phyloP scores from a whole-genome alignment of 345 rosid species.

The Clausena lansium region DNA sequence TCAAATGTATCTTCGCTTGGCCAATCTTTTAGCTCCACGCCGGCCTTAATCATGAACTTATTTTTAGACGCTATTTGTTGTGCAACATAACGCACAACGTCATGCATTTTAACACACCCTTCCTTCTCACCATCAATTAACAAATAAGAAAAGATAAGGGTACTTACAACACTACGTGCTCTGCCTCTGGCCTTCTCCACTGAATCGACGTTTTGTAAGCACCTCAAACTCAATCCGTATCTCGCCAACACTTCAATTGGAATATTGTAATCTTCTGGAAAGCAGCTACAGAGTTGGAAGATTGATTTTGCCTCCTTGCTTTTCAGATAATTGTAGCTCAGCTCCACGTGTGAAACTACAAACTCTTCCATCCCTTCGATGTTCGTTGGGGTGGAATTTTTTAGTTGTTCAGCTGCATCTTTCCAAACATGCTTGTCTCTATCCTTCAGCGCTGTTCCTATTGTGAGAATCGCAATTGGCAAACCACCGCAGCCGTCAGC shows the following conservation, averaged over 20 bases:
- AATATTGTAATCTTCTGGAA: slow-evolving; percentile 14
- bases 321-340: neutral
- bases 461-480: slow-evolving; percentile 7
- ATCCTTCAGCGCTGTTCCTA: slow-evolving; percentile 11
- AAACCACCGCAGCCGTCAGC: too few relatives aligned
- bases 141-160: neutral
- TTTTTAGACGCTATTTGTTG: neutral
- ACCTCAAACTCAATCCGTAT: neutral
- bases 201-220: neutral
- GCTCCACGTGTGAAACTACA: neutral
- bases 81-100: neutral
- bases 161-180: neutral
- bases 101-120: neutral
- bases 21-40: neutral
- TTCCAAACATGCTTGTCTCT: slow-evolving; percentile 1
- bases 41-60: neutral
- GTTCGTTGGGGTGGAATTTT: neutral
- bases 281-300: slow-evolving; percentile 9
- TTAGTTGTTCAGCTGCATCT: neutral
- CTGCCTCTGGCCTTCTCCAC: neutral
- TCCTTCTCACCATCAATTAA: neutral
- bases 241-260: slow-evolving; percentile 2
- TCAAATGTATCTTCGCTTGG: neutral
- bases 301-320: too few relatives aligned
- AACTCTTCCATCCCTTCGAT: neutral